These are phyloP conservation scores for Sporothrix inflata DNA, from an alignment of 2,329 filamentous ascomycete genomes.

Conservation along the genomic window DNA sequence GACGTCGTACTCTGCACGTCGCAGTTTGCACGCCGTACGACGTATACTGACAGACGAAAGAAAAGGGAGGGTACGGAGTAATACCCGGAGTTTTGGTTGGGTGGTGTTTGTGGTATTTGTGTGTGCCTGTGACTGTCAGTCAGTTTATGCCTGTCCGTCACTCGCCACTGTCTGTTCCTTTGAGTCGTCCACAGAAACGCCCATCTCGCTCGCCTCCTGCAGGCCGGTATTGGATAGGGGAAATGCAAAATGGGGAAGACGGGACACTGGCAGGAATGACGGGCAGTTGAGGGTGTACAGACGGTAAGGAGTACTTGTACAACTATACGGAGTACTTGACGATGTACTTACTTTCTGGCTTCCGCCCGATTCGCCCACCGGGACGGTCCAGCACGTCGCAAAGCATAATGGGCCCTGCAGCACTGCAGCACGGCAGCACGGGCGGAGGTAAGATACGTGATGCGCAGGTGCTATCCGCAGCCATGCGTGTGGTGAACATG, in stretches of 20 bases:
- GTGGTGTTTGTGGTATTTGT: not conserved
- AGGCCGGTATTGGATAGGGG: not conserved
- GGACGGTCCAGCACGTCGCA: not conserved
- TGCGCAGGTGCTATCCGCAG: not conserved
- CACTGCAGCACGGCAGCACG: not conserved
- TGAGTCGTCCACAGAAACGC: too few species aligned
- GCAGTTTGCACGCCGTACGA: not conserved
- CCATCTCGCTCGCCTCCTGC: not conserved
- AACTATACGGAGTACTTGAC: too few species aligned
- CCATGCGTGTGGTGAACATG: not conserved
- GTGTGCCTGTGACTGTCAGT: not conserved
- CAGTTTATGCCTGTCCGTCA: not conserved
- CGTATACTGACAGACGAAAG: not conserved
- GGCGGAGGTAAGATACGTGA: not conserved
- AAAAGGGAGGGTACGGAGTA: not conserved
- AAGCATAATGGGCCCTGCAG: conserved; percentile 9
- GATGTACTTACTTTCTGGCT: too few species aligned
- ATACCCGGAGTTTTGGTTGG: not conserved
- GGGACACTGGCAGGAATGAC: conserved; percentile 13
- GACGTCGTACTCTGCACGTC: not conserved
- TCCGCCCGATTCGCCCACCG: conserved; percentile 25
- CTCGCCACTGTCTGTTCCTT: not conserved
- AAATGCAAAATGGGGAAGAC: not conserved
- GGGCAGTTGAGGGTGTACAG: not conserved
- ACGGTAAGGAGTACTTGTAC: not conserved